Conservation (phyloP, 2,329 filamentous ascomycete species). For the Incumbomyces lentus region DNA sequence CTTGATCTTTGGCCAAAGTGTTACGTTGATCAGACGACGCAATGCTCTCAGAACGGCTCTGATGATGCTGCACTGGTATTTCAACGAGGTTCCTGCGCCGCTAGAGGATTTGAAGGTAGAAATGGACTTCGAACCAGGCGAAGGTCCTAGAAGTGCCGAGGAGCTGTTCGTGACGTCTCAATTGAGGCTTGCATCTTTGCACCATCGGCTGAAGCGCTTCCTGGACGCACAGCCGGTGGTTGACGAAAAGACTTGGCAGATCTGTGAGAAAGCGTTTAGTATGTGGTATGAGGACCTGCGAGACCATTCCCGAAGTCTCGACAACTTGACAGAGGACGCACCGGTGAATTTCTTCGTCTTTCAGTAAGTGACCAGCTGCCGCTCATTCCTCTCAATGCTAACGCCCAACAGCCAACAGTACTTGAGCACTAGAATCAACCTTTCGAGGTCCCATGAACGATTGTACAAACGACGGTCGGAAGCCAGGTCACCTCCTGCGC, state of each 20-base stretch:
- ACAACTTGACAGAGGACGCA: slow-evolving; percentile 4
- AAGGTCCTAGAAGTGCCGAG: background rate
- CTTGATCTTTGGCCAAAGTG: slow-evolving; percentile 5
- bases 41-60: slow-evolving; percentile 4
- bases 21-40: background rate
- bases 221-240: slow-evolving; percentile 4
- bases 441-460: slow-evolving; percentile 2
- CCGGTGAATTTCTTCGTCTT: slow-evolving; percentile 8
- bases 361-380: background rate
- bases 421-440: slow-evolving; percentile 2
- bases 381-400: background rate
- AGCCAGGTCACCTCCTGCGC: background rate
- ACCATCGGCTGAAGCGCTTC: slow-evolving; percentile 3
- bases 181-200: slow-evolving; percentile 3
- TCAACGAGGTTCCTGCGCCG: slow-evolving; percentile 1
- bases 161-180: slow-evolving; percentile 7
- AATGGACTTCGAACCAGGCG: background rate
- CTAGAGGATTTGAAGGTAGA: slow-evolving; percentile 3
- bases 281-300: slow-evolving; percentile 6
- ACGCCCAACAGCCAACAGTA: slow-evolving; percentile 2
- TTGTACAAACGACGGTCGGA: slow-evolving; percentile 2
- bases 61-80: slow-evolving; percentile 9
- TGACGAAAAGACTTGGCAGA: slow-evolving; percentile 4
- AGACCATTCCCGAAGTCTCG: slow-evolving; percentile 1
- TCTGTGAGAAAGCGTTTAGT: slow-evolving; percentile 4